phyloP scores from a whole-genome alignment of 2,329 filamentous ascomycete genomes.

The Paramyrothecium sp. region DNA sequence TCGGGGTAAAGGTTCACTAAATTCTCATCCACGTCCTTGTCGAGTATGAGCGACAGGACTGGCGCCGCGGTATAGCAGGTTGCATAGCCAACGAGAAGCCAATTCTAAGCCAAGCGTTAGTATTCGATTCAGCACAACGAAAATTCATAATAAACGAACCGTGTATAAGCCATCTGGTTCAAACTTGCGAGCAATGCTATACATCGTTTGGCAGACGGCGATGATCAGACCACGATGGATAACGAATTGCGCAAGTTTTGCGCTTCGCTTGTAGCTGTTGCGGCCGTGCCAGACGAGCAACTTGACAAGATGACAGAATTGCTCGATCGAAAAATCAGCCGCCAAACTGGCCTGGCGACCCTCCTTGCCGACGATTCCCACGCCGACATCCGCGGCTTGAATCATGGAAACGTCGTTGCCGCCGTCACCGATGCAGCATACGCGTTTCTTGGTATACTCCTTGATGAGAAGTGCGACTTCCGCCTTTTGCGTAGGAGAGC shows the following conservation, averaged over 20 bases:
- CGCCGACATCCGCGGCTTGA: conserved; percentile 94
- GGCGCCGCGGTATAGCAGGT: conserved; percentile 94
- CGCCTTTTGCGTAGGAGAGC: conserved; percentile 95
- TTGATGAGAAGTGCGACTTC: conserved; percentile 91
- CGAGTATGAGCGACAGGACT: conserved; percentile 89
- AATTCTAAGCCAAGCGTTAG: conserved; percentile 47
- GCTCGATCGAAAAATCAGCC: conserved; percentile 93
- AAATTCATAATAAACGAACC: conserved; percentile 29
- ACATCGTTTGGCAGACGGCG: conserved; percentile 94
- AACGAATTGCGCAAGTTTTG: conserved; percentile 95
- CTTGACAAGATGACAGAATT: conserved; percentile 93
- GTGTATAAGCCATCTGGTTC: conserved; percentile 93
- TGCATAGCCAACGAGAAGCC: conserved; percentile 94
- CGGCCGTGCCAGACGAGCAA: conserved; percentile 98
- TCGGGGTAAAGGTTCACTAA: conserved; percentile 95
- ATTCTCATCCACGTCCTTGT: conserved; percentile 91
- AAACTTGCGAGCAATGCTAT: conserved; percentile 88
- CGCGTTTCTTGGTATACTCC: conserved; percentile 86
- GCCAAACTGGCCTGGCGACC: conserved; percentile 91
- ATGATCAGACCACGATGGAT: conserved; percentile 97
- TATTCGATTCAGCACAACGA: not conserved
- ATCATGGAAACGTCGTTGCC: conserved; percentile 99
- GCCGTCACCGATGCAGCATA: conserved; percentile 96
- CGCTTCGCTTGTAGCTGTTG: conserved; percentile 93
- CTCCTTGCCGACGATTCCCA: conserved; percentile 98